Evolutionary conservation across 352 stramenopile genomes (phyloP).

Genomic region (Blastocystis sp.): DNA sequence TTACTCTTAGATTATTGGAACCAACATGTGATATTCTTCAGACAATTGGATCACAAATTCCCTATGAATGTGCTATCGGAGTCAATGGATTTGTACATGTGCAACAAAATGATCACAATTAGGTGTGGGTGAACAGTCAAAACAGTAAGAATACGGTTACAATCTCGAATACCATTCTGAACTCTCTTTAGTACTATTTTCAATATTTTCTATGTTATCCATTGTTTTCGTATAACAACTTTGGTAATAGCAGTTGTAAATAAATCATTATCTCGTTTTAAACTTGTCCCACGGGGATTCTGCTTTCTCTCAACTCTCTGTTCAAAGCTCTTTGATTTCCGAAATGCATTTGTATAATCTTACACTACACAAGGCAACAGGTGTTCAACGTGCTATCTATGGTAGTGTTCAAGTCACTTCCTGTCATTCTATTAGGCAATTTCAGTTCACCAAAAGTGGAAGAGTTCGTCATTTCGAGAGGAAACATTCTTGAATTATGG

Average conservation of each 20-base stretch:
- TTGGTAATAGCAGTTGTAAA: background rate
- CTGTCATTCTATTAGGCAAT: constrained; percentile 70
- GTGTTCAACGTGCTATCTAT: constrained; percentile 54
- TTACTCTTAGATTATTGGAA: constrained; percentile 37
- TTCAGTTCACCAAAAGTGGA: constrained; percentile 80
- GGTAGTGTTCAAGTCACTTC: background rate
- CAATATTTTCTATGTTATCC: background rate
- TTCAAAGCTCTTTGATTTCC: background rate
- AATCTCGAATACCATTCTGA: constrained; percentile 55
- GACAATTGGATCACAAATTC: constrained; percentile 53
- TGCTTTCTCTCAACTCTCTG: background rate
- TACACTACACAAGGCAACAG: constrained; percentile 51
- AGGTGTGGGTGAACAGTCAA: constrained; percentile 56
- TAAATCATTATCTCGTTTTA: background rate
- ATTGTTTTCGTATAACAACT: background rate
- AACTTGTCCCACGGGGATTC: too few species aligned
- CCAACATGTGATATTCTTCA: background rate
- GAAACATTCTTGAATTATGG: constrained; percentile 84
- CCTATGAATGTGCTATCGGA: constrained; percentile 60
- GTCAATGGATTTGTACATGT: constrained; percentile 46
- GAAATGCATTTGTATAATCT: constrained; percentile 61
- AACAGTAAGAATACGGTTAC: constrained; percentile 42
- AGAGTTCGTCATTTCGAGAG: constrained; percentile 85
- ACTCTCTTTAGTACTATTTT: constrained; percentile 42
- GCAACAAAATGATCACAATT: background rate